A percentile compares a stretch with the other conserved stretches of the same genome.
phyloP scores from a whole-genome alignment of 148 eudicot genomes.

The Vaccinium darrowii region DNA sequence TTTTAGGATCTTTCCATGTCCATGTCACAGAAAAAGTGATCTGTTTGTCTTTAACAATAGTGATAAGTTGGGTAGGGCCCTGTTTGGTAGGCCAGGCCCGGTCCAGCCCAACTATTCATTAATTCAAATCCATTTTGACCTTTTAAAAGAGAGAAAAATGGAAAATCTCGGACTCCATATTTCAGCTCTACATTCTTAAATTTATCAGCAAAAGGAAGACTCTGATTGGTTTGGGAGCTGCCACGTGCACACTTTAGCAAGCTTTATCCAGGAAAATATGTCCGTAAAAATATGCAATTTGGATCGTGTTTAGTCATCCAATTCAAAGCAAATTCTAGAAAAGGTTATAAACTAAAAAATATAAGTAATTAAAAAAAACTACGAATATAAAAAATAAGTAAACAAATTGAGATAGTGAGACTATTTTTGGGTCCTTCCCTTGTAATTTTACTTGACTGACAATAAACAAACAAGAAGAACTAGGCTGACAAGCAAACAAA shows the following conservation, averaged over 20 bases:
- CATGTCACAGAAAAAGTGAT: background rate
- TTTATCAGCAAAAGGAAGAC: background rate
- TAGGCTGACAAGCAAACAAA: no score
- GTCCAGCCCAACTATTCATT: background rate
- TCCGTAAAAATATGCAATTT: no score
- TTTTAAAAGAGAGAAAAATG: background rate
- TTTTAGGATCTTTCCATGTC: background rate
- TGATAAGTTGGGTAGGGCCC: background rate
- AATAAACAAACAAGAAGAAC: no score
- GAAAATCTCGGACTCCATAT: background rate
- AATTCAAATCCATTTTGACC: background rate
- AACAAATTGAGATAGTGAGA: no score
- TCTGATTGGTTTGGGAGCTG: background rate
- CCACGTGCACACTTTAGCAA: background rate
- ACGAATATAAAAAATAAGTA: no score
- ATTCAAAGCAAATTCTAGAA: no score
- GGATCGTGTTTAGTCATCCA: no score
- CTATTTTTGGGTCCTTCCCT: no score
- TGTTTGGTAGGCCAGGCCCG: background rate
- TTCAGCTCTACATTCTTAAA: background rate
- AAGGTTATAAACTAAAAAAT: no score
- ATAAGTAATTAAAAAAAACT: no score
- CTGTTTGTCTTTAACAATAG: background rate
- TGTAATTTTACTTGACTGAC: no score
- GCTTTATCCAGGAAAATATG: background rate